phyloP scores from a whole-genome alignment of 441 rosid species.

The Jatropha podagrica region DNA sequence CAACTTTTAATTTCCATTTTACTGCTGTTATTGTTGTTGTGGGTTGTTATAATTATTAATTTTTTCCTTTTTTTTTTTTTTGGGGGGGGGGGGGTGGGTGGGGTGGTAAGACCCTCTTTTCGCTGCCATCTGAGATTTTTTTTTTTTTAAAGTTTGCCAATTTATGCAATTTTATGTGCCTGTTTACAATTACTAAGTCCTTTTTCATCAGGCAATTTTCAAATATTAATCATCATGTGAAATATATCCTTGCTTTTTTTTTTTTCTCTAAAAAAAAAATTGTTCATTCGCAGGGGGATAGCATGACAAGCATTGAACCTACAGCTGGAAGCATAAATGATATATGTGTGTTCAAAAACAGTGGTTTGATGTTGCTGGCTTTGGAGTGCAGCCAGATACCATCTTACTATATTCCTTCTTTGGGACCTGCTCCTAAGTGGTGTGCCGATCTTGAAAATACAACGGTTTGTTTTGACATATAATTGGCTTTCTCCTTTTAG shows the following conservation, averaged over 20 bases:
- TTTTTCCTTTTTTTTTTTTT: no score
- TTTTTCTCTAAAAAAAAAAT: background rate
- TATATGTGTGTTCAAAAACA: conserved; percentile 72
- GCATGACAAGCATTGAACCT: conserved; percentile 91
- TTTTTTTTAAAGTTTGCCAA: background rate
- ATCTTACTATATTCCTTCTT: conserved; percentile 80
- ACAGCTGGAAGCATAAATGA: conserved; percentile 82
- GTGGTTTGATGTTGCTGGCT: conserved; percentile 84
- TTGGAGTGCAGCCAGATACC: conserved; percentile 85
- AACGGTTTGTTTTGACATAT: conserved; percentile 49
- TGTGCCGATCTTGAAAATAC: conserved; percentile 71
- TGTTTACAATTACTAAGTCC: background rate
- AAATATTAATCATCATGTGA: background rate
- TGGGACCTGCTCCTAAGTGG: conserved; percentile 98
- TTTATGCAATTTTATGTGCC: background rate
- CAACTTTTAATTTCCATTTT: background rate
- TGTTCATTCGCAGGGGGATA: conserved; percentile 59
- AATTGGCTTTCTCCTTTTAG: conserved; percentile 3
- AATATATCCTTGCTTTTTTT: background rate
- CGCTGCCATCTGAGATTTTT: background rate
- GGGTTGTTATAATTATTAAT: no score
- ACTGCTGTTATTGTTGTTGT: no score
- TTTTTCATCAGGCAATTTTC: background rate
- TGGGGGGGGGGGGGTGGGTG: background rate
- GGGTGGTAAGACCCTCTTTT: background rate